These are phyloP conservation scores for Fraxinus anomala DNA, from an alignment of 257 asterid genomes.

Conservation along the genomic window DNA sequence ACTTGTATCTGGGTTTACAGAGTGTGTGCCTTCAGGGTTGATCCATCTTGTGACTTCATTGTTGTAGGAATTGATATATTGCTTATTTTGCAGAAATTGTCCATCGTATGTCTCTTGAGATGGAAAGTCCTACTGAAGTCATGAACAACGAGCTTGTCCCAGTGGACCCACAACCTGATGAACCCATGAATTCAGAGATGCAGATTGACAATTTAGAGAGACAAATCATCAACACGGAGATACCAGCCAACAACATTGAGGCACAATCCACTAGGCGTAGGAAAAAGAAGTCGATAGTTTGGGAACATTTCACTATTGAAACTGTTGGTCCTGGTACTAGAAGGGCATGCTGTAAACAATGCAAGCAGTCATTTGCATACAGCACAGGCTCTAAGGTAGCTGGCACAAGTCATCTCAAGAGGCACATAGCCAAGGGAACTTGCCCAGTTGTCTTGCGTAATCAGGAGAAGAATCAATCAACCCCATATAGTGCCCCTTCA, in stretches of 20 bases:
- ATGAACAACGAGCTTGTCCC: slow-evolving; percentile 57
- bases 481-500: slow-evolving; percentile 74
- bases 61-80: not conserved
- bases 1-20: not conserved
- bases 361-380: slow-evolving; percentile 97
- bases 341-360: slow-evolving; percentile 91
- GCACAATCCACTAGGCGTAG: slow-evolving; percentile 55
- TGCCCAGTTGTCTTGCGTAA: slow-evolving; percentile 78
- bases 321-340: slow-evolving; percentile 70
- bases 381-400: slow-evolving; percentile 93
- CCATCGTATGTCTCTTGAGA: slow-evolving; percentile 31
- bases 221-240: slow-evolving; percentile 39
- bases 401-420: slow-evolving; percentile 97
- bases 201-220: slow-evolving; percentile 44
- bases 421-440: slow-evolving; percentile 92
- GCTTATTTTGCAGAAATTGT: slow-evolving; percentile 28
- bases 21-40: not conserved
- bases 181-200: slow-evolving; percentile 41
- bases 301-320: slow-evolving; percentile 98
- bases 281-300: slow-evolving; percentile 92
- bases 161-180: slow-evolving; percentile 46
- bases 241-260: slow-evolving; percentile 39
- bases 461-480: slow-evolving; percentile 54
- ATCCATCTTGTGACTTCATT: not conserved
- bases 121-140: slow-evolving; percentile 35